These are phyloP conservation scores for Candida pseudocylindracea DNA, from an alignment of 1,139 yeast species.

Conservation along the genomic window DNA sequence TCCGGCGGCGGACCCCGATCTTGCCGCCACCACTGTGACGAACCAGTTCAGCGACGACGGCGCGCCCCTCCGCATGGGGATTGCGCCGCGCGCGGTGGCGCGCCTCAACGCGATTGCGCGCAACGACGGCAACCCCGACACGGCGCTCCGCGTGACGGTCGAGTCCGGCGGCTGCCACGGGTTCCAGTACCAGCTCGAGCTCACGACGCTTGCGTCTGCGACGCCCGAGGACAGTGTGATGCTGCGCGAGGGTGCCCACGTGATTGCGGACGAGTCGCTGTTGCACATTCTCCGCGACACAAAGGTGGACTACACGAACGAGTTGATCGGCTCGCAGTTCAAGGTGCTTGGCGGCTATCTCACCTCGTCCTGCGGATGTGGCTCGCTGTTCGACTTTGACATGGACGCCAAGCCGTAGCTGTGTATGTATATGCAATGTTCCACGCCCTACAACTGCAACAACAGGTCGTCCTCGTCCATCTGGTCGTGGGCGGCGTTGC, in stretches of 20 bases:
- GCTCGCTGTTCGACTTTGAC: constrained; percentile 81
- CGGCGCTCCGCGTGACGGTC: constrained; percentile 29
- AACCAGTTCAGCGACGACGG: not conserved
- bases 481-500: no score
- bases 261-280: constrained; percentile 63
- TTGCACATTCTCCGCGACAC: constrained; percentile 70
- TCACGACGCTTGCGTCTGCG: constrained; percentile 10
- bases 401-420: constrained; percentile 8
- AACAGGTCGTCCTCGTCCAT: no score
- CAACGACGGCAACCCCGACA: constrained; percentile 22
- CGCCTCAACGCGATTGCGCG: constrained; percentile 34
- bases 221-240: no score
- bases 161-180: constrained; percentile 99
- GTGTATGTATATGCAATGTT: no score
- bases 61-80: constrained; percentile 16
- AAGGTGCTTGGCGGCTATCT: constrained; percentile 81
- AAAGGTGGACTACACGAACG: constrained; percentile 74
- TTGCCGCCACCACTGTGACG: not conserved
- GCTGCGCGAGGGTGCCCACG: constrained; percentile 29
- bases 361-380: constrained; percentile 91
- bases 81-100: constrained; percentile 16
- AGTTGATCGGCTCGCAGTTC: constrained; percentile 86
- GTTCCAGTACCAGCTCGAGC: constrained; percentile 63
- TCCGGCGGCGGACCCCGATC: constrained; percentile 1
- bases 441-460: no score